phyloP scores from a whole-genome alignment of 2,329 filamentous ascomycete genomes.

The Mycosphaerelloides madeirae region DNA sequence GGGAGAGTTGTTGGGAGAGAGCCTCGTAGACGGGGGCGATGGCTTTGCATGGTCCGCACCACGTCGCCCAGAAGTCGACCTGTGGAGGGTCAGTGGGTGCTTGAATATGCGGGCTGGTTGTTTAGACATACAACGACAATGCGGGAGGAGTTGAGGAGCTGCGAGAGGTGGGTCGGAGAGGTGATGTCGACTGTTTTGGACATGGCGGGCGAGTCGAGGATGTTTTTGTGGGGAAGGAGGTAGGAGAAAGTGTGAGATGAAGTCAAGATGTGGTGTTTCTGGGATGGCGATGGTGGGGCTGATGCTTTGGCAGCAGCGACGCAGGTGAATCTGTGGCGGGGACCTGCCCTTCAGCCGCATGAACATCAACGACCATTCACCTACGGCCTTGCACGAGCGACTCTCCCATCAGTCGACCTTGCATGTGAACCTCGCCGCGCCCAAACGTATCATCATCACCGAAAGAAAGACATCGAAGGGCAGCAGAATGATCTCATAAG shows the following conservation, averaged over 20 bases:
- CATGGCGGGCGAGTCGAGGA: conserved; percentile 29
- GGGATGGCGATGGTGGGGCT: conserved; percentile 2
- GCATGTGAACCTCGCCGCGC: too few species aligned
- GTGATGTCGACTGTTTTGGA: conserved; percentile 42
- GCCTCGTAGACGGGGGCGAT: conserved; percentile 80
- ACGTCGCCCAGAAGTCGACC: conserved; percentile 70
- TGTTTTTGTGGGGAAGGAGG: conserved; percentile 3
- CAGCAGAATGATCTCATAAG: conserved; percentile 1
- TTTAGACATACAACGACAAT: conserved; percentile 60
- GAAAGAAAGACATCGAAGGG: conserved; percentile 2
- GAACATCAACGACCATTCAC: not conserved
- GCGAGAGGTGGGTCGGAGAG: conserved; percentile 56
- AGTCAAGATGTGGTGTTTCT: not conserved
- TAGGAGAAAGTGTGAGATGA: not conserved
- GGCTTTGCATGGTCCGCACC: conserved; percentile 77
- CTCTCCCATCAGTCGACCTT: not conserved
- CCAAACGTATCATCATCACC: not conserved
- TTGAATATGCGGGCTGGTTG: not conserved
- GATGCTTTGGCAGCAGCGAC: not conserved
- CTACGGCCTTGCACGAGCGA: not conserved
- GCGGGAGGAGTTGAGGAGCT: conserved; percentile 64
- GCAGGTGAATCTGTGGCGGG: not conserved
- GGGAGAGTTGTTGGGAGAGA: conserved; percentile 66
- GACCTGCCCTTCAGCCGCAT: not conserved
- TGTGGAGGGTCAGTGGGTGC: conserved; percentile 11